Base-by-base conservation (phyloP, 129 eudicot species). In the Calendula officinalis region DNA sequence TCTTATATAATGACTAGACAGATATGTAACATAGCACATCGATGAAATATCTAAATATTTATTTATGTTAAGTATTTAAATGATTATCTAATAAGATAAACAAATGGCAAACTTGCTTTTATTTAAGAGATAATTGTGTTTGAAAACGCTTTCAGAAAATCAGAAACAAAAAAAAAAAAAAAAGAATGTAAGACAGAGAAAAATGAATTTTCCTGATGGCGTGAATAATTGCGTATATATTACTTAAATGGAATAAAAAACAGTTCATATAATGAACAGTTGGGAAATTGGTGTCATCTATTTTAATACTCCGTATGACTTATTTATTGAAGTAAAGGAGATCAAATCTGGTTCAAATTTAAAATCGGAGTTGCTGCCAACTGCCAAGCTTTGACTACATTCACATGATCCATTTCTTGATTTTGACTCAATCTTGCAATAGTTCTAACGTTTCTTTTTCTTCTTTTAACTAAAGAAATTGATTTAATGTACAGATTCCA, bases 371-470 rank as follows among this genome's bases (percentile, higher is more conserved):
- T 14, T 64, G 60, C 60, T 64, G 78, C 72, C 72, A 73, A 64
- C 72, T 56, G 72, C 66, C 78, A 22, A 67, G 54, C 56, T 73
- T 73, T 73, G 78, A 73, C 72, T 66, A 56, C 66, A 64, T 73
- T 73, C 72, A 73, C 66, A 56, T 64, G 78, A 64, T 17, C 3
- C 47, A 53, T 73, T 64, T 64, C 77, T 73, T 73, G 58, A 73
- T 65, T 64, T 73, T 56, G 72, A 64, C 78, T 64, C 63, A 13
- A 52, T 64, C 14, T 34, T 34, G 50, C 14, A 56, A 6, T 4
- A 56, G 42, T 36, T 56, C 42, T 56, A 34, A 56, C 39, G 41
- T 27, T 40, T 27, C 2, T 22, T 22, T 22, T 22, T 22, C 30
- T 22, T 22, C 30, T 22, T 22, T 22, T 0, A 22, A 22, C 30